phyloP scores from a whole-genome alignment of 306 rosid genomes.

The Erythrophleum fordii region DNA sequence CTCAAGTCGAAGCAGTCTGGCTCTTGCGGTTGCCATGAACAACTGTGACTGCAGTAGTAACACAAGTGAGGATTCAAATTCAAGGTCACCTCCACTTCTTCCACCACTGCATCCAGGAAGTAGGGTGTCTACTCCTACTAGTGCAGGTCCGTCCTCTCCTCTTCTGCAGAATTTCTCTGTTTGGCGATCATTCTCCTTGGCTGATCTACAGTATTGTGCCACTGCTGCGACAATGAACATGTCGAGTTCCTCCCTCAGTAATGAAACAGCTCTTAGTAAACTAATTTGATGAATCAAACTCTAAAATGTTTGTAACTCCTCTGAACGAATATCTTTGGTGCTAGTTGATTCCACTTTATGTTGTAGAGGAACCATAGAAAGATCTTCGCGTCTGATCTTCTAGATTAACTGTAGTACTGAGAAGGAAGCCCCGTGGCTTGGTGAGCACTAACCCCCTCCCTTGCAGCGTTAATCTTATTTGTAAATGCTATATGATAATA shows the following conservation, averaged over 20 bases:
- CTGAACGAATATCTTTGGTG: constrained; percentile 30
- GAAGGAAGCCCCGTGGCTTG: neutral
- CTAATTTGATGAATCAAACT: constrained; percentile 11
- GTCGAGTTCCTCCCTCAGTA: constrained; percentile 33
- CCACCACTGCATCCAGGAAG: constrained; percentile 62
- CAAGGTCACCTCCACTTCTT: constrained; percentile 48
- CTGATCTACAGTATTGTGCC: constrained; percentile 67
- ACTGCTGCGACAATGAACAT: constrained; percentile 46
- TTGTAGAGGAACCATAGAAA: constrained; percentile 5
- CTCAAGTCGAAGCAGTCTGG: constrained; percentile 71
- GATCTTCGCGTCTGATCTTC: constrained; percentile 15
- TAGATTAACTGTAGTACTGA: constrained; percentile 23
- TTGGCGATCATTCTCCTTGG: constrained; percentile 63
- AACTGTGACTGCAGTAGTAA: constrained; percentile 68
- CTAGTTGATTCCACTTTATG: constrained; percentile 34
- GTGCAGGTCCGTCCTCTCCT: constrained; percentile 39
- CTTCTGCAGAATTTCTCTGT: constrained; percentile 35
- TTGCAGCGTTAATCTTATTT: neutral
- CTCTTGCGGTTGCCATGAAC: constrained; percentile 77
- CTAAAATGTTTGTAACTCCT: neutral
- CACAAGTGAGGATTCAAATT: constrained; percentile 64
- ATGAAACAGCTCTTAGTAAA: constrained; percentile 27
- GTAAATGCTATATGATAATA: constrained; percentile 2
- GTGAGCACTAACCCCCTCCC: constrained; percentile 2
- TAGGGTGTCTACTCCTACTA: constrained; percentile 7